Evolutionary conservation across 768 basidiomycete species (phyloP), one percentile per base, ranked within the genome.

Genomic region (Porpolomopsis calyptriformis): DNA sequence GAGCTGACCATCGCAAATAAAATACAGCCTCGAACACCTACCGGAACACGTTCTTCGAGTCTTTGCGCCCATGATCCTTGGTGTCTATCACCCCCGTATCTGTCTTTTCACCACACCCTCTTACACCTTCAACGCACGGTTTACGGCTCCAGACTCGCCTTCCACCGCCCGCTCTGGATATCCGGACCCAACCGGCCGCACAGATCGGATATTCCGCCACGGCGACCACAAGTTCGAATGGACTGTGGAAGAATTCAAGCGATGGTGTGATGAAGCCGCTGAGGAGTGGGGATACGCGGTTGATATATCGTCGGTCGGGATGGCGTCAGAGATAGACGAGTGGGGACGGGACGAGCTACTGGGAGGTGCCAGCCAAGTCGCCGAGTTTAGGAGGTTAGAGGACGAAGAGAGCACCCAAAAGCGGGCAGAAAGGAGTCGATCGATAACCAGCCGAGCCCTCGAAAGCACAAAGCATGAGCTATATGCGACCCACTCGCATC

Each of bases 141-240:
- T 88, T 66, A 73, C 77, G 0, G 59, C 76, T 1, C 84, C 82
- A 0, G 67, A 64, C 29, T 59, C 63, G 0, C 63, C 64, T 4
- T 58, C 67, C 29, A 62, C 67, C 4, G 66, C 68, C 5, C 71
- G 73, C 11, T 56, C 62, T 19, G 88, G 84, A 0, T 78, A 61
- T 57, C 68, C 61, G 0, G 90, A 93, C 61, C 88, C 91, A 2
- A 91, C 88, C 0, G 67, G 71, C 11, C 75, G 84, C 14, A 91
- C 87, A 0, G 57, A 72, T 39, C 76, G 89, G 1, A 61, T 84
- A 23, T 92, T 91, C 65, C 71, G 90, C 18, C 87, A 93, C 57
- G 48, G 62, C 19, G 90, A 92, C 52, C 90, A 94, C 61, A 84
- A 90, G 53, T 89, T 92, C 51, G 90, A 94, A 60, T 93, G 85